Percentiles rank a stretch among this genome's conserved stretches.
phyloP scores from a whole-genome alignment of 2,329 filamentous ascomycete species.

The Penicillium brevicompactum region DNA sequence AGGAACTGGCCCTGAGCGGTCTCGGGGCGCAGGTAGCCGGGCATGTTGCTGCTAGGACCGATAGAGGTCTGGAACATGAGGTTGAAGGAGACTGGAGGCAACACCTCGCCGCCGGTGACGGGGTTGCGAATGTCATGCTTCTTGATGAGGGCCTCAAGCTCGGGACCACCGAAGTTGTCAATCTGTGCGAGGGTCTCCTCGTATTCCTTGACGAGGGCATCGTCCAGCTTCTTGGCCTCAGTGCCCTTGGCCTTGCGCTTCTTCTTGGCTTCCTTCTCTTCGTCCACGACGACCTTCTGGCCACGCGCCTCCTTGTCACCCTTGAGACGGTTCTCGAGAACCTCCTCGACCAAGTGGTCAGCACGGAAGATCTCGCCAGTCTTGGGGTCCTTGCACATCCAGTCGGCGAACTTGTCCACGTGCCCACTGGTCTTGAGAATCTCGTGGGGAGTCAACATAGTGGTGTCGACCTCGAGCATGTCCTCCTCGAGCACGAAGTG shows the following conservation, averaged over 20 bases:
- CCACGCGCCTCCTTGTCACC: constrained; percentile 92
- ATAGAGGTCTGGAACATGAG: constrained; percentile 98
- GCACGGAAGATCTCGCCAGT: constrained; percentile 95
- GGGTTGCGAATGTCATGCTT: constrained; percentile 93
- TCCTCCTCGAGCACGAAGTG: constrained; percentile 93
- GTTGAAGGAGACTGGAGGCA: constrained; percentile 88
- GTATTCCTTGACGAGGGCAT: constrained; percentile 84
- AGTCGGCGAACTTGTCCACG: constrained; percentile 97
- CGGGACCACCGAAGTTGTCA: constrained; percentile 88
- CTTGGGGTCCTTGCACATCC: constrained; percentile 99
- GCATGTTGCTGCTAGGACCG: constrained; percentile 83
- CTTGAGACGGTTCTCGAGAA: constrained; percentile 83
- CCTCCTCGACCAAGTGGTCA: constrained; percentile 94
- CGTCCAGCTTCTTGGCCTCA: constrained; percentile 81
- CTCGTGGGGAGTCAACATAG: constrained; percentile 87
- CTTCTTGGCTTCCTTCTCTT: constrained; percentile 82
- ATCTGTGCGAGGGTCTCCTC: constrained; percentile 89
- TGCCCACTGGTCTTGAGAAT: constrained; percentile 95
- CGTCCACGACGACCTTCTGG: constrained; percentile 66
- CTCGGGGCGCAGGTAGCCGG: constrained; percentile 87
- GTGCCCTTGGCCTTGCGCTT: constrained; percentile 80
- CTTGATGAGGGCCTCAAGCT: constrained; percentile 83
- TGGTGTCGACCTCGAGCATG: constrained; percentile 94
- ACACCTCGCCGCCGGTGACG: constrained; percentile 72
- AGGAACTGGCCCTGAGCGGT: constrained; percentile 98